These are phyloP conservation scores for Acanthamoeba lenticulata DNA, from an alignment of 208 protist genomes.

Conservation along the genomic window DNA sequence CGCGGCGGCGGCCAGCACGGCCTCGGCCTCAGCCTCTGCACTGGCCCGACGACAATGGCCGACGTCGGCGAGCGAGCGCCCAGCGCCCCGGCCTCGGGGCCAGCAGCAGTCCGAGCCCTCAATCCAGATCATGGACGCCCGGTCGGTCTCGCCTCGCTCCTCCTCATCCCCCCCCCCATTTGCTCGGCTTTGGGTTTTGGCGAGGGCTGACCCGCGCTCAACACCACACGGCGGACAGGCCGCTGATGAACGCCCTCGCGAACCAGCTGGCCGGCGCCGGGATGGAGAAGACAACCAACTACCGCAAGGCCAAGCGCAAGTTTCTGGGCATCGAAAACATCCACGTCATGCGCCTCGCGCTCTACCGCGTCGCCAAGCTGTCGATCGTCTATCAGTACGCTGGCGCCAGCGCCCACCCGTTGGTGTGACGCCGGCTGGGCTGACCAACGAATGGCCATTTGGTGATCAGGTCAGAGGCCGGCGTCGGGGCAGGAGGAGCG, in stretches of 20 bases:
- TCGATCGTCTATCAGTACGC: not conserved
- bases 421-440: not conserved
- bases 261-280: slow-evolving; percentile 63
- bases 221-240: not conserved
- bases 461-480: not conserved
- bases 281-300: slow-evolving; percentile 62
- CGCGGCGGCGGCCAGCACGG: not conserved
- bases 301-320: slow-evolving; percentile 8
- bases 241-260: slow-evolving; percentile 41
- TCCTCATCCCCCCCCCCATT: not conserved
- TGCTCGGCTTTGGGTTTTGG: not conserved
- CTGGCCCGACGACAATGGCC: not conserved
- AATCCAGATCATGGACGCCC: slow-evolving; percentile 57
- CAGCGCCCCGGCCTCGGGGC: too few species aligned
- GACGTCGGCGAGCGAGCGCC: not conserved
- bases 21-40: not conserved
- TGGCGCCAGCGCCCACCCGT: not conserved
- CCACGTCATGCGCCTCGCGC: slow-evolving; percentile 81
- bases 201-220: not conserved
- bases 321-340: slow-evolving; percentile 84
- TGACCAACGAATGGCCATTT: not conserved
- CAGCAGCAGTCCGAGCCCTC: too few species aligned
- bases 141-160: not conserved
- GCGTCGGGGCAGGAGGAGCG: not conserved
- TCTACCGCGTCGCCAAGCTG: slow-evolving; percentile 69